These are phyloP conservation scores for Trichothecium sympodiale DNA, from an alignment of 2,329 filamentous ascomycete genomes.

Conservation along the genomic window DNA sequence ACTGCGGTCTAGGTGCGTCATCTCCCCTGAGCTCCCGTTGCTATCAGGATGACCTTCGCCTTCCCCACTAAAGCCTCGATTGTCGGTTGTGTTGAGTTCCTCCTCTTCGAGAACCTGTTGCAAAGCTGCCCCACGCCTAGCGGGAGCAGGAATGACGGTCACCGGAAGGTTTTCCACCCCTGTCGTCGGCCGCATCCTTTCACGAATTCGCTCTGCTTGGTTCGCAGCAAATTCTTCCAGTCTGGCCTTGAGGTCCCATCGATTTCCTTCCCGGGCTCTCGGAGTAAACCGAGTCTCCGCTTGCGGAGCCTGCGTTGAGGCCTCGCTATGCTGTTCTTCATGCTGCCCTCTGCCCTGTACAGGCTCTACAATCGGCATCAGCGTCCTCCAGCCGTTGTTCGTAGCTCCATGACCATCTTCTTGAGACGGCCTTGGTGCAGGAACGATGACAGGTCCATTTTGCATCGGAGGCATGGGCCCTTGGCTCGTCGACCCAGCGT, in stretches of 20 bases:
- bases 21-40: slow-evolving; percentile 8
- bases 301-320: no score
- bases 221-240: slow-evolving; percentile 50
- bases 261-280: slow-evolving; percentile 7
- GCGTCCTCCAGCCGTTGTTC: slow-evolving; percentile 14
- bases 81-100: slow-evolving; percentile 10
- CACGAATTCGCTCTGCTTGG: slow-evolving; percentile 49
- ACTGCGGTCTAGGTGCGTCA: slow-evolving; percentile 9
- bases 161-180: slow-evolving; percentile 46
- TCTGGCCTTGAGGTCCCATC: slow-evolving; percentile 46
- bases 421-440: not conserved
- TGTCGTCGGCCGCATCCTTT: slow-evolving; percentile 41
- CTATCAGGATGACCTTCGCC: slow-evolving; percentile 7
- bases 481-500: slow-evolving; percentile 11
- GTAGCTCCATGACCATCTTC: slow-evolving; percentile 6
- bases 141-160: slow-evolving; percentile 50
- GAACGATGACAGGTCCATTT: slow-evolving; percentile 10
- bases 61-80: not conserved
- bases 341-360: no score
- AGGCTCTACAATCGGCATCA: slow-evolving; percentile 4
- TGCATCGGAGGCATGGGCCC: slow-evolving; percentile 9
- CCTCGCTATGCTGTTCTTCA: no score
- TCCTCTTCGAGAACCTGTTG: slow-evolving; percentile 48
- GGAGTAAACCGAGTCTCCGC: no score
- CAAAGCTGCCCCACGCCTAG: slow-evolving; percentile 43